Evolutionary conservation across 805 yeast genomes (phyloP).

Genomic region (Hanseniaspora taiwanica): DNA sequence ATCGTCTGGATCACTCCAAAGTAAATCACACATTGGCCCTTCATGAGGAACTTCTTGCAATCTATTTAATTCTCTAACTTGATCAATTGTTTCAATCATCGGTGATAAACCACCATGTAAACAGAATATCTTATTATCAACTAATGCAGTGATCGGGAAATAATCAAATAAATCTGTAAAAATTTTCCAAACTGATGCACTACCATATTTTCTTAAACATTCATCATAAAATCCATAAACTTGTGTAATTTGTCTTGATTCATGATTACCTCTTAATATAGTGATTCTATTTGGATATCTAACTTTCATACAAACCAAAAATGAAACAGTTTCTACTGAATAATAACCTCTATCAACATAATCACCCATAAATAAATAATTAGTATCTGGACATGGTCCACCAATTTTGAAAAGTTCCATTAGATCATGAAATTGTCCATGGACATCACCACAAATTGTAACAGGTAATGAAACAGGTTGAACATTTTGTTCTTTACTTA

Average conservation of each 20-base stretch:
- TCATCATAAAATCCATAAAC: conserved; percentile 94
- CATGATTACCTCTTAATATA: conserved; percentile 88
- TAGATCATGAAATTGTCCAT: conserved; percentile 91
- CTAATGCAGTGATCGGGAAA: conserved; percentile 86
- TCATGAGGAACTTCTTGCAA: conserved; percentile 95
- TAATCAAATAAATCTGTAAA: conserved; percentile 87
- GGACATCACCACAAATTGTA: conserved; percentile 94
- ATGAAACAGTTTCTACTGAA: conserved; percentile 84
- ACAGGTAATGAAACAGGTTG: conserved; percentile 94
- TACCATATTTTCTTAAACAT: conserved; percentile 84
- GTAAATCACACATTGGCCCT: conserved; percentile 93
- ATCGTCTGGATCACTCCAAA: conserved; percentile 97
- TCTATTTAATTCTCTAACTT: conserved; percentile 80
- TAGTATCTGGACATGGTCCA: conserved; percentile 86
- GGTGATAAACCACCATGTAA: conserved; percentile 93
- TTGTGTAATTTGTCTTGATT: conserved; percentile 90
- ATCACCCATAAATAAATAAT: conserved; percentile 82
- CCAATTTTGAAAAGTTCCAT: conserved; percentile 90
- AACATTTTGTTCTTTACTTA: conserved; percentile 85
- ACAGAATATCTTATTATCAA: conserved; percentile 82
- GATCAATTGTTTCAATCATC: conserved; percentile 85
- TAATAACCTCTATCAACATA: conserved; percentile 86
- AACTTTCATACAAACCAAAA: conserved; percentile 81
- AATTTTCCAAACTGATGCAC: conserved; percentile 85
- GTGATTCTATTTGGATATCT: conserved; percentile 87